These are phyloP conservation scores for Lyophyllum semitale DNA, from an alignment of 768 basidiomycete genomes.

Conservation along the genomic window DNA sequence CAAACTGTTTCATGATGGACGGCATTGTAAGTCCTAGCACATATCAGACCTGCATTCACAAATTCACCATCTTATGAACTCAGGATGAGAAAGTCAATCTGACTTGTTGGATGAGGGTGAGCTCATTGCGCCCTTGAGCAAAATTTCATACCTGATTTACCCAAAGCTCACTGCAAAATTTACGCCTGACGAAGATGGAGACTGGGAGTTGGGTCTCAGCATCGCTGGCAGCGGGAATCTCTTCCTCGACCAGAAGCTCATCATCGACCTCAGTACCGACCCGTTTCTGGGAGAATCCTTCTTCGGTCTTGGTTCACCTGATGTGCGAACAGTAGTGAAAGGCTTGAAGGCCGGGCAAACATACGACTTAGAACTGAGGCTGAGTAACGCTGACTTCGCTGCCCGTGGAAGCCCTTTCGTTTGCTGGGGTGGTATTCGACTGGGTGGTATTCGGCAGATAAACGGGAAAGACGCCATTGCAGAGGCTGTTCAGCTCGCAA, in stretches of 20 bases:
- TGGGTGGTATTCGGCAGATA: constrained; percentile 35
- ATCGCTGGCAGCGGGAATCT: constrained; percentile 48
- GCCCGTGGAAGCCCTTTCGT: constrained; percentile 33
- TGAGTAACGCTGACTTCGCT: constrained; percentile 34
- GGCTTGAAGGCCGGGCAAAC: constrained; percentile 41
- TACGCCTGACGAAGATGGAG: constrained; percentile 51
- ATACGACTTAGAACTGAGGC: constrained; percentile 41
- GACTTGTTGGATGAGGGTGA: constrained; percentile 42
- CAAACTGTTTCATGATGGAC: constrained; percentile 41
- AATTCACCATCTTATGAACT: not conserved
- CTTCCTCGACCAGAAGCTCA: constrained; percentile 49
- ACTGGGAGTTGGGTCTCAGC: constrained; percentile 51
- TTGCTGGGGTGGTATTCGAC: constrained; percentile 42
- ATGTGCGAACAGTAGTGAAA: constrained; percentile 34
- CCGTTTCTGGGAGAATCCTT: constrained; percentile 38
- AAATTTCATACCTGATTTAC: not conserved
- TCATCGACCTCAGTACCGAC: constrained; percentile 46
- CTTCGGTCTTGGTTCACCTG: constrained; percentile 45
- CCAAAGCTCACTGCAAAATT: constrained; percentile 43
- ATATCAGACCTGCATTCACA: not conserved
- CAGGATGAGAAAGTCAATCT: constrained; percentile 45
- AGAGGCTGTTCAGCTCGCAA: constrained; percentile 40
- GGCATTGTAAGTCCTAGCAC: constrained; percentile 35
- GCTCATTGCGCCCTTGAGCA: constrained; percentile 8
- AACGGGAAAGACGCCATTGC: constrained; percentile 40